phyloP scores from a whole-genome alignment of 805 yeast genomes.

The Hanseniaspora mollemarum region DNA sequence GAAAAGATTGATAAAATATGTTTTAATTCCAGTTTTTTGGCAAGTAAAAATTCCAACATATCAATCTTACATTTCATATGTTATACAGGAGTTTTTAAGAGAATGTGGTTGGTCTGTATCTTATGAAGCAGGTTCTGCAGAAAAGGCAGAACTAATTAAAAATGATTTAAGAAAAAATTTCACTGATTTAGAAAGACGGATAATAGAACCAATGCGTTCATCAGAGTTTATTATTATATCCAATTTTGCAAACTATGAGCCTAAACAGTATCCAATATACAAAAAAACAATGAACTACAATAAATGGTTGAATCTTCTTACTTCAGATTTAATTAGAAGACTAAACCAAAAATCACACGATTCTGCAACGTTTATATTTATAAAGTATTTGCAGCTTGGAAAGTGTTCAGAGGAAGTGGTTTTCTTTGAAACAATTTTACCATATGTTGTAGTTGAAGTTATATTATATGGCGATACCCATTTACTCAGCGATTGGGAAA shows the following conservation, averaged over 20 bases:
- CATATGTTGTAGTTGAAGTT: constrained; percentile 60
- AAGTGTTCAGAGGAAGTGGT: constrained; percentile 33
- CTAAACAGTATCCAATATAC: constrained; percentile 54
- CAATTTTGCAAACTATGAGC: constrained; percentile 36
- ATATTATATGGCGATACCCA: constrained; percentile 39
- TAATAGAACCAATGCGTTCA: constrained; percentile 60
- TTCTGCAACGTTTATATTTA: constrained; percentile 1
- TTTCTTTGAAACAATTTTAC: constrained; percentile 59
- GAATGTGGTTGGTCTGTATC: constrained; percentile 41
- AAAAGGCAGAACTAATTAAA: constrained; percentile 25
- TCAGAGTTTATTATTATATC: constrained; percentile 61
- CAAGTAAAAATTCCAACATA: constrained; percentile 78
- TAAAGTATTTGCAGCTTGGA: constrained; percentile 8
- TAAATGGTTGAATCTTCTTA: constrained; percentile 61
- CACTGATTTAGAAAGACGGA: constrained; percentile 54
- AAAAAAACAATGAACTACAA: constrained; percentile 43
- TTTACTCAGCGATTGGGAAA: constrained; percentile 30
- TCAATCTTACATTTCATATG: constrained; percentile 73
- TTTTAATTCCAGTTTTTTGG: constrained; percentile 75
- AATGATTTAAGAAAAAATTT: constrained; percentile 47
- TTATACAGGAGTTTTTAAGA: constrained; percentile 76
- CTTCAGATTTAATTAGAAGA: constrained; percentile 52
- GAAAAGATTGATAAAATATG: constrained; percentile 49
- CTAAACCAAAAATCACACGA: neutral
- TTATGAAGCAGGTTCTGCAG: constrained; percentile 24